A percentile compares a stretch with the other conserved stretches of the same genome.
Evolutionary conservation across 805 yeast species (phyloP).

Genomic region (Blastobotrys chiropterorum): DNA sequence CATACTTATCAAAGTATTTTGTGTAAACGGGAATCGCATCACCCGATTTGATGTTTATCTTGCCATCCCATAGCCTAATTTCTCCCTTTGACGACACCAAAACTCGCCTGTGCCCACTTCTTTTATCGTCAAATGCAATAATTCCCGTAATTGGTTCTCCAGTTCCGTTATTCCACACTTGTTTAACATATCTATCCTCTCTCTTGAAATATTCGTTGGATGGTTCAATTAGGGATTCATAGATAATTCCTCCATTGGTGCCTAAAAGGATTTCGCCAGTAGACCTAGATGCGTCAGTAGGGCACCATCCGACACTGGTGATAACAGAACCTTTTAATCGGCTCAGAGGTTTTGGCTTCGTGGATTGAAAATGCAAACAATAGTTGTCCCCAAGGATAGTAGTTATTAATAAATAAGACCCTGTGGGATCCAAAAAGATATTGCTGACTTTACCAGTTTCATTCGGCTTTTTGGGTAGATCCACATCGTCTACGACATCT

Average conservation of each 20-base stretch:
- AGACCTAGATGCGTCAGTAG: slow-evolving; percentile 30
- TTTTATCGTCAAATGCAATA: slow-evolving; percentile 11
- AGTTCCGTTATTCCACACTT: slow-evolving; percentile 35
- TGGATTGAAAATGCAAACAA: slow-evolving; percentile 40
- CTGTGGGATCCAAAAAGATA: slow-evolving; percentile 46
- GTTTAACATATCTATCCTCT: slow-evolving; percentile 36
- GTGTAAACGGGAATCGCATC: slow-evolving; percentile 27
- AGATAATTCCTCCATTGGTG: slow-evolving; percentile 42
- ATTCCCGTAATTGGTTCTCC: slow-evolving; percentile 24
- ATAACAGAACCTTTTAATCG: slow-evolving; percentile 44
- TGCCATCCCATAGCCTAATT: slow-evolving; percentile 25
- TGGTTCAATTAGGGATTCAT: slow-evolving; percentile 43
- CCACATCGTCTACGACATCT: slow-evolving; percentile 43
- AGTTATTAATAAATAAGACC: slow-evolving; percentile 46
- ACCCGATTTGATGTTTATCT: slow-evolving; percentile 14
- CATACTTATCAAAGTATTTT: slow-evolving; percentile 24
- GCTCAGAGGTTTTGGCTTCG: slow-evolving; percentile 37
- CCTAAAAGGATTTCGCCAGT: slow-evolving; percentile 48
- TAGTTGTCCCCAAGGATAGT: slow-evolving; percentile 43
- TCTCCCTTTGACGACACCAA: slow-evolving; percentile 18
- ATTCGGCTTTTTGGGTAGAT: slow-evolving; percentile 26
- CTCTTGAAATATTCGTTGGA: slow-evolving; percentile 40
- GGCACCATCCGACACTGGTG: slow-evolving; percentile 39
- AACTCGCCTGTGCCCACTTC: slow-evolving; percentile 13
- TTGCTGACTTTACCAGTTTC: slow-evolving; percentile 26